Conservation (phyloP, 2,329 filamentous ascomycete genomes). For the Akanthomyces uredinophilus region DNA sequence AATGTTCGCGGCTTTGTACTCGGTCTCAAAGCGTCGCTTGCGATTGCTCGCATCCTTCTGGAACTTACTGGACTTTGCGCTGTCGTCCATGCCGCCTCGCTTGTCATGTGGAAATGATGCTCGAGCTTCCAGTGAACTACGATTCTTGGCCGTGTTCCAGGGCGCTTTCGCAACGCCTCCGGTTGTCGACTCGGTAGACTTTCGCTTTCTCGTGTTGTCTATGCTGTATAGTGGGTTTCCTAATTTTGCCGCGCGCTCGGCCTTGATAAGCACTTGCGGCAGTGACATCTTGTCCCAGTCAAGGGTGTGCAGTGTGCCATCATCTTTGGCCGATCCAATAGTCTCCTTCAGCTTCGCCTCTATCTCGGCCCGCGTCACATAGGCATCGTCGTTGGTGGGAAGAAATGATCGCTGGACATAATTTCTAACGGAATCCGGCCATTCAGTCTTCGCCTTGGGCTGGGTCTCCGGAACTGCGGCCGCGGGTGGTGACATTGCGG, state of each 20-base stretch:
- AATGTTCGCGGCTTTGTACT: constrained; percentile 52
- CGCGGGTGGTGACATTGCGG: constrained; percentile 19
- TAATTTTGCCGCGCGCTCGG: constrained; percentile 55
- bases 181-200: constrained; percentile 62
- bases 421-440: constrained; percentile 73
- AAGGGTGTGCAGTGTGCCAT: constrained; percentile 62
- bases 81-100: constrained; percentile 40
- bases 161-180: constrained; percentile 56
- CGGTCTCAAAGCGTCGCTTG: constrained; percentile 75
- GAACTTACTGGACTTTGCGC: constrained; percentile 73
- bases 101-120: constrained; percentile 55
- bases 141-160: constrained; percentile 67
- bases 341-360: constrained; percentile 79
- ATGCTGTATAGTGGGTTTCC: constrained; percentile 31
- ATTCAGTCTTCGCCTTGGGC: constrained; percentile 63
- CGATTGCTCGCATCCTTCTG: constrained; percentile 87
- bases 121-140: constrained; percentile 63
- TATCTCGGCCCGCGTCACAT: constrained; percentile 64
- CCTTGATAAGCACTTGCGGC: constrained; percentile 76
- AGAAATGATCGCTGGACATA: constrained; percentile 91
- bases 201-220: constrained; percentile 67
- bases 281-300: constrained; percentile 82
- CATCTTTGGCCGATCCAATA: constrained; percentile 77
- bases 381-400: constrained; percentile 60
- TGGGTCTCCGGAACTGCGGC: constrained; percentile 27